Evolutionary conservation across 2,329 filamentous ascomycete genomes (phyloP).

Genomic region (Ascochyta viciae-villosae): DNA sequence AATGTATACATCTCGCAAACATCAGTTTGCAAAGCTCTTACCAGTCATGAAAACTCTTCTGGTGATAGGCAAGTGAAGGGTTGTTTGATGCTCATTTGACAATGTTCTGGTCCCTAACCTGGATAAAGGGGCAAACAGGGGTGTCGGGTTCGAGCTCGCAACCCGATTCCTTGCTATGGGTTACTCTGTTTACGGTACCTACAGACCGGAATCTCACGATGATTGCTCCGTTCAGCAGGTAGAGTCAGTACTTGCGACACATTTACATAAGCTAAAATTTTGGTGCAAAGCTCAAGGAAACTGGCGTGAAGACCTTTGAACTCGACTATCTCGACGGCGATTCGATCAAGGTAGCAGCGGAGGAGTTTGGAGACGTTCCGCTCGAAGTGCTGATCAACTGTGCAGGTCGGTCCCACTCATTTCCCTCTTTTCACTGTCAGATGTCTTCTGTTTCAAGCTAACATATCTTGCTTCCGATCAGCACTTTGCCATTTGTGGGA

Average conservation of each 20-base stretch:
- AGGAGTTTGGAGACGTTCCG: background rate
- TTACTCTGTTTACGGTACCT: background rate
- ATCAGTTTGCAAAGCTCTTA: background rate
- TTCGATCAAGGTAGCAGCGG: background rate
- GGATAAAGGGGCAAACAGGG: background rate
- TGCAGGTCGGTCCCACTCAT: background rate
- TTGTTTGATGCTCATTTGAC: background rate
- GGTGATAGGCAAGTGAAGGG: background rate
- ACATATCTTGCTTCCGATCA: background rate
- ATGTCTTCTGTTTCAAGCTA: background rate
- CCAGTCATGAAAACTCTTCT: conserved; percentile 1
- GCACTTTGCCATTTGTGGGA: background rate
- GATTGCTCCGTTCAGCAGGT: background rate
- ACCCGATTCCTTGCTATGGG: background rate
- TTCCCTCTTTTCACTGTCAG: background rate
- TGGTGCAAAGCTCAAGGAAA: conserved; percentile 1
- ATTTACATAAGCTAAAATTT: background rate
- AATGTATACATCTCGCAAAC: background rate
- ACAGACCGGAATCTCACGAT: background rate
- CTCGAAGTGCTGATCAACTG: background rate
- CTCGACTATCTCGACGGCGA: background rate
- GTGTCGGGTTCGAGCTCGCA: background rate
- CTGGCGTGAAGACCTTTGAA: conserved; percentile 1
- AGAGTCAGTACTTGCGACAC: background rate
- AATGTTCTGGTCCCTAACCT: background rate